phyloP scores from a whole-genome alignment of 2,329 filamentous ascomycete genomes.

The Hymenoscyphus fraxineus region DNA sequence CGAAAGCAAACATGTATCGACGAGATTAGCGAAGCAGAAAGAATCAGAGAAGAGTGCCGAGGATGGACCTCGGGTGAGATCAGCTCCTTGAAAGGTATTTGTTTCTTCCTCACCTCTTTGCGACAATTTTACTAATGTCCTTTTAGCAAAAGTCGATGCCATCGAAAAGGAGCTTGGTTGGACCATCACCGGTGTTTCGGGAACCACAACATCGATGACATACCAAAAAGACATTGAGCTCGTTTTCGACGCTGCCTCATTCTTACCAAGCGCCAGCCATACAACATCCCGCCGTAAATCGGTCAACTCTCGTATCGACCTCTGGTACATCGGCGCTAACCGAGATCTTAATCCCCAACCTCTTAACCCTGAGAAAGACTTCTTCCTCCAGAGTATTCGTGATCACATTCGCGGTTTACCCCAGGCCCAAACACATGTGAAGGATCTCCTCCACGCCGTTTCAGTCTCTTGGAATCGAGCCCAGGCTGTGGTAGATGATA shows the following conservation, averaged over 20 bases:
- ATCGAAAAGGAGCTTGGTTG: slow-evolving; percentile 68
- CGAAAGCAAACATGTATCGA: slow-evolving; percentile 66
- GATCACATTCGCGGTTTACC: slow-evolving; percentile 61
- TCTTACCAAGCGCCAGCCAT: slow-evolving; percentile 39
- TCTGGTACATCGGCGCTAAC: slow-evolving; percentile 64
- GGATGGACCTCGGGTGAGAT: slow-evolving; percentile 87
- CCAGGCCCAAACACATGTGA: slow-evolving; percentile 54
- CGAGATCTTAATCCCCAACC: slow-evolving; percentile 51
- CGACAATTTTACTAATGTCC: slow-evolving; percentile 37
- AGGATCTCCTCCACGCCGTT: slow-evolving; percentile 56
- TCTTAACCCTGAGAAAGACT: slow-evolving; percentile 64
- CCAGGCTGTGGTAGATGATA: slow-evolving; percentile 53
- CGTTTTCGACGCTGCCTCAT: slow-evolving; percentile 64
- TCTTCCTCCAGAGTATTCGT: slow-evolving; percentile 70
- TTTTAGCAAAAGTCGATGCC: slow-evolving; percentile 57
- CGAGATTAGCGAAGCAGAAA: slow-evolving; percentile 80
- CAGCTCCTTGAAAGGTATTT: slow-evolving; percentile 67
- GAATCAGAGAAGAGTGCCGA: slow-evolving; percentile 78
- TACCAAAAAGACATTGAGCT: slow-evolving; percentile 71
- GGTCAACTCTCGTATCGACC: slow-evolving; percentile 56
- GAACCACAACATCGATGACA: slow-evolving; percentile 65
- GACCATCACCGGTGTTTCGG: slow-evolving; percentile 63
- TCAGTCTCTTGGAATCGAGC: slow-evolving; percentile 64
- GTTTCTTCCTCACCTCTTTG: background rate
- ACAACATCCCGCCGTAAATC: slow-evolving; percentile 17